phyloP scores from a whole-genome alignment of 768 basidiomycete genomes.

The Lentinula edodes region DNA sequence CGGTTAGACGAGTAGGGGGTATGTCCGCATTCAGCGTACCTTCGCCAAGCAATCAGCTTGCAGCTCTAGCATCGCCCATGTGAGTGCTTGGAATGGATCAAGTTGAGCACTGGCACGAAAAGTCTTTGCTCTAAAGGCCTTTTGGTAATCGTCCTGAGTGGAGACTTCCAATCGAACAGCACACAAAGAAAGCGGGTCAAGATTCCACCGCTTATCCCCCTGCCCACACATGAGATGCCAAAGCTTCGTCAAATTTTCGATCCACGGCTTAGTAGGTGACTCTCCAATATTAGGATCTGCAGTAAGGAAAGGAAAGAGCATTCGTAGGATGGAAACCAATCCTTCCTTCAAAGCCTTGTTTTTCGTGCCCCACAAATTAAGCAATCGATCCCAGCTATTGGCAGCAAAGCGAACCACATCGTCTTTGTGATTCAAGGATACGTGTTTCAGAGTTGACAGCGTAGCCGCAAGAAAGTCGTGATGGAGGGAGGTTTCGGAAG shows the following conservation, averaged over 20 bases:
- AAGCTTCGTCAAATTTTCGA: conserved; percentile 43
- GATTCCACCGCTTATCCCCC: conserved; percentile 56
- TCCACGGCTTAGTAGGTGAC: conserved; percentile 23
- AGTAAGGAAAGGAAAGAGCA: conserved; percentile 68
- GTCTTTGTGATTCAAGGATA: conserved; percentile 70
- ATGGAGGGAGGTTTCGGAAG: conserved; percentile 73
- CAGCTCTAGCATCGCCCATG: conserved; percentile 76
- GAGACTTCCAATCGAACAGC: conserved; percentile 50
- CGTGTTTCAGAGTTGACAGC: conserved; percentile 61
- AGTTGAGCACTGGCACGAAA: conserved; percentile 76
- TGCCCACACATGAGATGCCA: conserved; percentile 58
- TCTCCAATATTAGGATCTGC: conserved; percentile 22
- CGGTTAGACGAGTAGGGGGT: conserved; percentile 5
- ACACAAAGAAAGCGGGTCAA: conserved; percentile 61
- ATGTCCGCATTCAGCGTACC: conserved; percentile 32
- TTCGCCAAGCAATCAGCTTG: conserved; percentile 73
- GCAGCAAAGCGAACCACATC: conserved; percentile 58
- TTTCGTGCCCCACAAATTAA: conserved; percentile 76
- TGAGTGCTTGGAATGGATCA: conserved; percentile 57
- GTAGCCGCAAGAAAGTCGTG: conserved; percentile 68
- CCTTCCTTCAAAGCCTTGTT: conserved; percentile 73
- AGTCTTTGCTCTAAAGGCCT: conserved; percentile 56
- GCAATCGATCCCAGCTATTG: conserved; percentile 55
- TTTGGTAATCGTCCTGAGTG: conserved; percentile 13
- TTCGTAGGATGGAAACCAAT: conserved; percentile 65